Percentiles rank a stretch among this genome's conserved stretches.
These are phyloP conservation scores for Ascochyta clinopodiicola DNA, from an alignment of 2,329 filamentous ascomycete genomes.

Conservation along the genomic window DNA sequence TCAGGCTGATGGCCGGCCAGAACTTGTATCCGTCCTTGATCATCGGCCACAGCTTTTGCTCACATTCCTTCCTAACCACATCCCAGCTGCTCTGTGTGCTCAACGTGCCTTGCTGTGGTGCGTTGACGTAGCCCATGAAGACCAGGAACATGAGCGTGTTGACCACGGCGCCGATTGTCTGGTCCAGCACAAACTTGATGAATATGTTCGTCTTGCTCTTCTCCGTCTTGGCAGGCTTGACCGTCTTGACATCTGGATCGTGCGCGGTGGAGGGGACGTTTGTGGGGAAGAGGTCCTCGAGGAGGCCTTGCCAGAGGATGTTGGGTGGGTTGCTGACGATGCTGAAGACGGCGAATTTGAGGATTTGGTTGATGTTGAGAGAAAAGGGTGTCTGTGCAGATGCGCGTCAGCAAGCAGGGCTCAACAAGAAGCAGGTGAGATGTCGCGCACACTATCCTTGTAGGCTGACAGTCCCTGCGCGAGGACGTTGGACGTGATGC, in stretches of 20 bases:
- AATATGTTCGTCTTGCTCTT: slow-evolving; percentile 68
- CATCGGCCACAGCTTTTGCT: slow-evolving; percentile 63
- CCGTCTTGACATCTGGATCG: slow-evolving; percentile 32
- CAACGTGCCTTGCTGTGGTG: slow-evolving; percentile 24
- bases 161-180: slow-evolving; percentile 68
- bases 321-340: slow-evolving; percentile 80
- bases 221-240: slow-evolving; percentile 32
- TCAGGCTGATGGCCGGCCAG: slow-evolving; percentile 72
- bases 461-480: slow-evolving; percentile 74
- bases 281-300: slow-evolving; percentile 78
- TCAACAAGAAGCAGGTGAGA: background rate
- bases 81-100: slow-evolving; percentile 42
- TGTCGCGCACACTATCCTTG: slow-evolving; percentile 59
- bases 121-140: slow-evolving; percentile 61
- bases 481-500: slow-evolving; percentile 72
- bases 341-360: slow-evolving; percentile 80
- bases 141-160: slow-evolving; percentile 71
- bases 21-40: slow-evolving; percentile 70
- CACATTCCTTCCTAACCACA: slow-evolving; percentile 38
- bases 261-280: slow-evolving; percentile 46
- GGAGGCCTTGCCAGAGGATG: slow-evolving; percentile 81
- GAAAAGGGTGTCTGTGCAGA: slow-evolving; percentile 61
- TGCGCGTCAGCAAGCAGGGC: slow-evolving; percentile 13
- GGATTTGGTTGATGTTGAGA: slow-evolving; percentile 70
- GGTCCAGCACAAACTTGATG: slow-evolving; percentile 72